A percentile compares a stretch with the other conserved stretches of the same genome.
These are phyloP conservation scores for Lactarius evosmus DNA, from an alignment of 768 basidiomycete species.

Conservation along the genomic window DNA sequence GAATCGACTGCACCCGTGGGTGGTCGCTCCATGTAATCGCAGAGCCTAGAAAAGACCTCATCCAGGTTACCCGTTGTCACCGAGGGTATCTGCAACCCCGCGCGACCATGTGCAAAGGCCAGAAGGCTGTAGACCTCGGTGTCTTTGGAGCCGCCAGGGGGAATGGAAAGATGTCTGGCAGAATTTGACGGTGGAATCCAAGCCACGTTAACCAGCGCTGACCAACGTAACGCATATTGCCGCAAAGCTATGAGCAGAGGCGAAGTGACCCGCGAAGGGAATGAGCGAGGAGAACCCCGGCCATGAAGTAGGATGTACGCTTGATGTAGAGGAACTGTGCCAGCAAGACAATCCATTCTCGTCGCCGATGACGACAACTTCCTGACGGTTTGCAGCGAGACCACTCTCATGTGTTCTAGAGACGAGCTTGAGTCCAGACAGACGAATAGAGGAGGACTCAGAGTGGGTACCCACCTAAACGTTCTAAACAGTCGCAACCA, in stretches of 20 bases:
- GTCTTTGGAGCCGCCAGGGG: constrained; percentile 25
- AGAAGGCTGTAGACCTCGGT: constrained; percentile 41
- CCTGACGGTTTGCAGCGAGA: not conserved
- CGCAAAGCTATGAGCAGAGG: constrained; percentile 51
- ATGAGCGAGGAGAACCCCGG: constrained; percentile 17
- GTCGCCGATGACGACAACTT: not conserved
- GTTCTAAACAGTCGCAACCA: not conserved
- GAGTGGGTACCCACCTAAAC: not conserved
- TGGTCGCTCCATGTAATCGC: constrained; percentile 19
- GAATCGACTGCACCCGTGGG: not conserved
- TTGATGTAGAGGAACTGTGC: constrained; percentile 23
- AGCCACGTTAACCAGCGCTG: constrained; percentile 59
- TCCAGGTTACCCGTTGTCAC: constrained; percentile 51
- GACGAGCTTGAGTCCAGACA: not conserved
- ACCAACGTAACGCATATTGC: constrained; percentile 43
- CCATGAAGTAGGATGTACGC: constrained; percentile 25
- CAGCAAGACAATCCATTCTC: constrained; percentile 13
- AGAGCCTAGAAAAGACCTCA: constrained; percentile 39
- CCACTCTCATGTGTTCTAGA: constrained; percentile 7
- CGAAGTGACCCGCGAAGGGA: constrained; percentile 24
- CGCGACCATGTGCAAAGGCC: constrained; percentile 49
- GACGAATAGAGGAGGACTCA: not conserved
- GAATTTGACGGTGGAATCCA: constrained; percentile 39
- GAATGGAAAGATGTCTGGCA: constrained; percentile 28
- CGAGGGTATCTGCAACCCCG: constrained; percentile 48